These are phyloP conservation scores for Alternaria infectoria DNA, from an alignment of 2,329 filamentous ascomycete species.

Conservation along the genomic window DNA sequence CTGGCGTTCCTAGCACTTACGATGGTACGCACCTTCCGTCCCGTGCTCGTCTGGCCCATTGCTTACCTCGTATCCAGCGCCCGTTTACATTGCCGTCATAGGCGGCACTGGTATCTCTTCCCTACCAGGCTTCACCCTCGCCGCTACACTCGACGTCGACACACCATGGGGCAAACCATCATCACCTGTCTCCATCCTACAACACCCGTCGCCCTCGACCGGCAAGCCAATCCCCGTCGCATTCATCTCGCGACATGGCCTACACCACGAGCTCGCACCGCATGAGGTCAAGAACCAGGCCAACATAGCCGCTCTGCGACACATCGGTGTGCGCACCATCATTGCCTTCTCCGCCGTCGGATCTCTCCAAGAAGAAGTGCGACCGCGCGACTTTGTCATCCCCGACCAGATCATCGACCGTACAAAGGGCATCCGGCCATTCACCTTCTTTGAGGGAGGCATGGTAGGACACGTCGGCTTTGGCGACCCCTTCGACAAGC, in stretches of 20 bases:
- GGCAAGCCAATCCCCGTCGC: conserved; percentile 71
- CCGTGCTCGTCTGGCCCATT: background rate
- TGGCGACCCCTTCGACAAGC: conserved; percentile 89
- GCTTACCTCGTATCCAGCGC: conserved; percentile 43
- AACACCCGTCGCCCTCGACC: conserved; percentile 77
- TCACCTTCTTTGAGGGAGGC: conserved; percentile 93
- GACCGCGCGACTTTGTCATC: conserved; percentile 94
- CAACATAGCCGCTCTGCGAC: conserved; percentile 96
- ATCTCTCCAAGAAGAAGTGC: conserved; percentile 88
- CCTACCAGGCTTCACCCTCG: conserved; percentile 84
- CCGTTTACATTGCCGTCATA: conserved; percentile 59
- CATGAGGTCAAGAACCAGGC: conserved; percentile 94
- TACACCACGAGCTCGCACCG: conserved; percentile 86
- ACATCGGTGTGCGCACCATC: conserved; percentile 85
- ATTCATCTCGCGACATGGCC: conserved; percentile 91
- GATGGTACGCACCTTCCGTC: conserved; percentile 27
- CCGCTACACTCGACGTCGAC: conserved; percentile 74
- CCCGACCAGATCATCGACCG: conserved; percentile 97
- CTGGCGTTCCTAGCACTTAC: conserved; percentile 42
- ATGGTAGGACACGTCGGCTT: conserved; percentile 95
- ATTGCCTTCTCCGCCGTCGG: conserved; percentile 97
- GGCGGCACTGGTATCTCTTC: conserved; percentile 86
- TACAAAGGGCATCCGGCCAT: conserved; percentile 91
- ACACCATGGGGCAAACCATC: conserved; percentile 91
- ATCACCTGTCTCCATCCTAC: conserved; percentile 81